phyloP scores from a whole-genome alignment of 2,329 filamentous ascomycete species.

The Diaporthe citrichinensis region DNA sequence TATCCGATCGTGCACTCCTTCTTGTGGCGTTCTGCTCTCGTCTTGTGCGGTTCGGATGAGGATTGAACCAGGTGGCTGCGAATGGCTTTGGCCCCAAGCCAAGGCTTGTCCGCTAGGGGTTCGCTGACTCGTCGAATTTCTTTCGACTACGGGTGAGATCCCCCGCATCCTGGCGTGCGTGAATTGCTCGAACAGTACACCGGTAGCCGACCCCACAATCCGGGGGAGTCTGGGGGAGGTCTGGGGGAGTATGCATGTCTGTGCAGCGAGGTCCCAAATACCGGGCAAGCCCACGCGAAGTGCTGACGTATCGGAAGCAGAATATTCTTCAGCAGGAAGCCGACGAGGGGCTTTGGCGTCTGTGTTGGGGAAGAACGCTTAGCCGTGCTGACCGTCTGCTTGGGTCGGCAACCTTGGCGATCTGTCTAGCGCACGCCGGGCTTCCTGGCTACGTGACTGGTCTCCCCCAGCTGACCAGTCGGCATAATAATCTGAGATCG shows the following conservation, averaged over 20 bases:
- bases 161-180: conserved; percentile 26
- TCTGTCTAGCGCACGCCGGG: conserved; percentile 10
- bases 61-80: conserved; percentile 37
- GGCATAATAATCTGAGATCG: conserved; percentile 26
- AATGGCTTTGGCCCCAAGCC: background rate
- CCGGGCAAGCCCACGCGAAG: background rate
- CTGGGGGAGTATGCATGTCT: conserved; percentile 21
- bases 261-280: conserved; percentile 2
- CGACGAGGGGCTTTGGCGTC: background rate
- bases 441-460: background rate
- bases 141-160: background rate
- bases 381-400: background rate
- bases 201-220: conserved; percentile 23
- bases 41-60: conserved; percentile 32
- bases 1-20: conserved; percentile 30
- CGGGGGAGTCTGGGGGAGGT: background rate
- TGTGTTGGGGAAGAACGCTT: conserved; percentile 3
- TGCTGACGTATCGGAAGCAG: conserved; percentile 21
- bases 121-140: conserved; percentile 21
- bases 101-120: background rate
- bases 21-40: background rate
- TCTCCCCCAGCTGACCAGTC: conserved; percentile 14
- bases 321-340: conserved; percentile 2
- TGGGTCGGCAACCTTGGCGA: conserved; percentile 15
- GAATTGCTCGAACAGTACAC: background rate